These are phyloP conservation scores for Macrolepiota albuminosa DNA, from an alignment of 768 basidiomycete genomes.

Conservation along the genomic window DNA sequence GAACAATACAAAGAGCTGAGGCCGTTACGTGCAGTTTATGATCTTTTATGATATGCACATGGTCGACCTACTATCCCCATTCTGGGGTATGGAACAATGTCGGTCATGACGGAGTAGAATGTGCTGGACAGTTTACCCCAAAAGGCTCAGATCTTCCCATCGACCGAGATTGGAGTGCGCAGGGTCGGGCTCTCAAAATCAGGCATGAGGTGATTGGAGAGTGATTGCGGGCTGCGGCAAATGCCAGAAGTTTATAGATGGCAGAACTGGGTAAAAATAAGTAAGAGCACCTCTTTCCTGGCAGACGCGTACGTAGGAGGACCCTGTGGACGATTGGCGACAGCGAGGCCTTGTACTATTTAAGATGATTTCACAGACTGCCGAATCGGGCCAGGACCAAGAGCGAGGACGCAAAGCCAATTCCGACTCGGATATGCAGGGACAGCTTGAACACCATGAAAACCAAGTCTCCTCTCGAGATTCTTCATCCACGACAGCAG, in stretches of 20 bases:
- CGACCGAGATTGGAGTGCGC: slow-evolving; percentile 4
- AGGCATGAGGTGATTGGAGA: slow-evolving; percentile 7
- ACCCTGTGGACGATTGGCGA: slow-evolving; percentile 2
- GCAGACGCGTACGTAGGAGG: slow-evolving; percentile 5
- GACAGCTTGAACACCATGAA: slow-evolving; percentile 11
- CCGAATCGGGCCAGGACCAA: slow-evolving; percentile 11
- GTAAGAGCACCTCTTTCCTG: slow-evolving; percentile 6
- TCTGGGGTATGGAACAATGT: slow-evolving; percentile 6
- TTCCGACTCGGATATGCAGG: slow-evolving; percentile 17
- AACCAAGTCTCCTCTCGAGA: slow-evolving; percentile 9
- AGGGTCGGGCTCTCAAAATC: slow-evolving; percentile 11
- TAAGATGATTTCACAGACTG: slow-evolving; percentile 9
- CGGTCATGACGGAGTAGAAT: slow-evolving; percentile 7
- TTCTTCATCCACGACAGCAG: slow-evolving; percentile 10
- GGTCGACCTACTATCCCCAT: not conserved
- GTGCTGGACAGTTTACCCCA: slow-evolving; percentile 6
- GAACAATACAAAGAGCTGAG: not conserved
- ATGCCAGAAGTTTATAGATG: slow-evolving; percentile 12
- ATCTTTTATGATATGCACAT: not conserved
- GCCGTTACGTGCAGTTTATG: not conserved
- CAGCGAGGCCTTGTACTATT: slow-evolving; percentile 5
- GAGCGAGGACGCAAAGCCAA: slow-evolving; percentile 10
- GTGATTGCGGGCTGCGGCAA: slow-evolving; percentile 12
- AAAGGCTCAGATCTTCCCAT: slow-evolving; percentile 15
- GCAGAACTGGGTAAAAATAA: slow-evolving; percentile 10